These are phyloP conservation scores for Climacium dendroides DNA, from an alignment of 225 moss, liverwort and hornwort species.

Conservation along the genomic window DNA sequence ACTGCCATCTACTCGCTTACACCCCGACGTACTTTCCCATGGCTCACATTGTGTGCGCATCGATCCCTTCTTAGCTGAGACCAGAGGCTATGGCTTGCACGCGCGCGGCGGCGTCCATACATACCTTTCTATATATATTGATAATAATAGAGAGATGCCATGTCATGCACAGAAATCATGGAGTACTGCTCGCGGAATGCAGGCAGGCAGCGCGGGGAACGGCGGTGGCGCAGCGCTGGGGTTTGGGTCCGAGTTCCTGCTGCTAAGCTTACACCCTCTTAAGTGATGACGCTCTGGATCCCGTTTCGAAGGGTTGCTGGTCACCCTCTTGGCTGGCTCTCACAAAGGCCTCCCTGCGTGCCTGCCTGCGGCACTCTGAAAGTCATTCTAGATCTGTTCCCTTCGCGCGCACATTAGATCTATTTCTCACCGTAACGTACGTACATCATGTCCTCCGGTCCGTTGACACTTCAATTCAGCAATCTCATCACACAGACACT, in stretches of 20 bases:
- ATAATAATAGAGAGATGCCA: neutral
- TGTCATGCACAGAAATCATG: neutral
- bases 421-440: neutral
- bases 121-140: neutral
- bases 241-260: slow-evolving; percentile 7
- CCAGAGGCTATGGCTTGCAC: neutral
- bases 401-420: neutral
- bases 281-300: slow-evolving; percentile 30
- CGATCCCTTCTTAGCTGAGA: neutral
- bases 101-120: neutral
- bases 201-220: slow-evolving; percentile 8
- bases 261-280: slow-evolving; percentile 4
- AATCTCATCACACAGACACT: neutral
- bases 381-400: neutral
- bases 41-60: neutral
- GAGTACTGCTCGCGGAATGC: neutral
- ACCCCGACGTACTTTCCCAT: neutral
- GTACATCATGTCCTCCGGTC: neutral
- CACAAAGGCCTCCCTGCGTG: neutral
- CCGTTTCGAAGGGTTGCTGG: slow-evolving; percentile 16
- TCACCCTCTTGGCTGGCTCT: neutral
- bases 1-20: slow-evolving; percentile 5
- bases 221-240: slow-evolving; percentile 9
- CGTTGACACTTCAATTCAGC: neutral
- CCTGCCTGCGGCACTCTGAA: neutral